Evolutionary conservation across 116 monocot species (phyloP).

Genomic region (Trichopus zeylanicus): DNA sequence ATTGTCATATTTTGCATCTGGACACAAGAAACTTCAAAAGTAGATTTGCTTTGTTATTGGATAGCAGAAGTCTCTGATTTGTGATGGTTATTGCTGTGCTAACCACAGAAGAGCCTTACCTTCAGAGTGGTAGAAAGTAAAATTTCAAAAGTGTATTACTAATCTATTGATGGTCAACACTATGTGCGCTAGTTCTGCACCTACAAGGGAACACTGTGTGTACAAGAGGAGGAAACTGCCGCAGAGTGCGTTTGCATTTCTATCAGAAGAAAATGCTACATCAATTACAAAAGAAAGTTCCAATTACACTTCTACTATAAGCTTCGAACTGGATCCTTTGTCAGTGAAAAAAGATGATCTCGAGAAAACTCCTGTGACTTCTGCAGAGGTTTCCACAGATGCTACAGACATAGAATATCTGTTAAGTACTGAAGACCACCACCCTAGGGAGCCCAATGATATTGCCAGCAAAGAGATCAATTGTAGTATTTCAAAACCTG

Average conservation of each 20-base stretch:
- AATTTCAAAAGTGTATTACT: constrained; percentile 9
- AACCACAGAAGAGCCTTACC: constrained; percentile 1
- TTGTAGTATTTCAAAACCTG: neutral
- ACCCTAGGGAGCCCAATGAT: neutral
- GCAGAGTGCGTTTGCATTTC: constrained; percentile 10
- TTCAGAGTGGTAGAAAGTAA: constrained; percentile 9
- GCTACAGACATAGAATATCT: neutral
- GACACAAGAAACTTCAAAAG: no score
- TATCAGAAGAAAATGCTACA: constrained; percentile 14
- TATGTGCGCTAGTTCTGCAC: constrained; percentile 13
- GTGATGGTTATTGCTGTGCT: constrained; percentile 6
- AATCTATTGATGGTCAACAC: constrained; percentile 8
- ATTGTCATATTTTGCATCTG: no score
- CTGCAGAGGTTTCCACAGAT: neutral
- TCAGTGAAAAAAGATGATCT: neutral
- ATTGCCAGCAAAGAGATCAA: neutral
- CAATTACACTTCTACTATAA: neutral
- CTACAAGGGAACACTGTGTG: constrained; percentile 10
- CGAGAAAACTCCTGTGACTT: neutral
- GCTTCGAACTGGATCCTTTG: neutral
- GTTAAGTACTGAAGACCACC: neutral
- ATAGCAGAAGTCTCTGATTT: constrained; percentile 18
- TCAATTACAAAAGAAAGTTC: constrained; percentile 1
- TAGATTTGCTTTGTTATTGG: constrained; percentile 18
- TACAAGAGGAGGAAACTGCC: constrained; percentile 39